These are phyloP conservation scores for Davidsoniella virescens DNA, from an alignment of 2,329 filamentous ascomycete species.

Conservation along the genomic window DNA sequence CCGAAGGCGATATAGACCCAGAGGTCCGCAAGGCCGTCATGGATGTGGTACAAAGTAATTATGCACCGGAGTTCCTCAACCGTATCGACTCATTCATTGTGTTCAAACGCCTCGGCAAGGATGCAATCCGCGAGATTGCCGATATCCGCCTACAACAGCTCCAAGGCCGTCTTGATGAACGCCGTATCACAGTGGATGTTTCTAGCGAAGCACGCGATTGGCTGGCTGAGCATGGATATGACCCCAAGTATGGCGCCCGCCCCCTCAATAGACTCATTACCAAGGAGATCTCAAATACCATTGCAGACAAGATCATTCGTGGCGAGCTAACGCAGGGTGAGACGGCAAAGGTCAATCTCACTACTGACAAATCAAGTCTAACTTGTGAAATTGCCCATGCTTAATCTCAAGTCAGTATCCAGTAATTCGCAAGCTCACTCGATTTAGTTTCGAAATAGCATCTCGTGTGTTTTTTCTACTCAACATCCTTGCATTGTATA, in stretches of 20 bases:
- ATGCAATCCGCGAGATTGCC: conserved; percentile 77
- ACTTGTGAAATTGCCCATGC: no score
- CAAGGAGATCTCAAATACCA: conserved; percentile 72
- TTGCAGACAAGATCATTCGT: conserved; percentile 84
- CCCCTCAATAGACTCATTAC: conserved; percentile 83
- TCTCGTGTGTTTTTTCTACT: no score
- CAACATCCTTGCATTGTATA: no score
- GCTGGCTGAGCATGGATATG: conserved; percentile 80
- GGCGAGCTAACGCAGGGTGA: conserved; percentile 67
- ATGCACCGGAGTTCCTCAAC: conserved; percentile 92
- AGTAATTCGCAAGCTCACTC: no score
- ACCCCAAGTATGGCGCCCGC: conserved; percentile 77
- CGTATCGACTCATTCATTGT: conserved; percentile 93
- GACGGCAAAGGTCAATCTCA: conserved; percentile 52
- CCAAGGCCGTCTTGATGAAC: conserved; percentile 66
- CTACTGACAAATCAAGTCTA: conserved; percentile 22
- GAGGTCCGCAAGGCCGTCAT: conserved; percentile 67
- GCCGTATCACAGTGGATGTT: conserved; percentile 63
- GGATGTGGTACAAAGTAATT: conserved; percentile 59
- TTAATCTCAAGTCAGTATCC: no score
- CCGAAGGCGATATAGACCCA: conserved; percentile 53
- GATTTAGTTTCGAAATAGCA: no score
- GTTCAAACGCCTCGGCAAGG: conserved; percentile 69
- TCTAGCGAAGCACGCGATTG: conserved; percentile 59
- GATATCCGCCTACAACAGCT: conserved; percentile 81